These are phyloP conservation scores for Myotisia sp. DNA, from an alignment of 2,329 filamentous ascomycete species.

Conservation along the genomic window DNA sequence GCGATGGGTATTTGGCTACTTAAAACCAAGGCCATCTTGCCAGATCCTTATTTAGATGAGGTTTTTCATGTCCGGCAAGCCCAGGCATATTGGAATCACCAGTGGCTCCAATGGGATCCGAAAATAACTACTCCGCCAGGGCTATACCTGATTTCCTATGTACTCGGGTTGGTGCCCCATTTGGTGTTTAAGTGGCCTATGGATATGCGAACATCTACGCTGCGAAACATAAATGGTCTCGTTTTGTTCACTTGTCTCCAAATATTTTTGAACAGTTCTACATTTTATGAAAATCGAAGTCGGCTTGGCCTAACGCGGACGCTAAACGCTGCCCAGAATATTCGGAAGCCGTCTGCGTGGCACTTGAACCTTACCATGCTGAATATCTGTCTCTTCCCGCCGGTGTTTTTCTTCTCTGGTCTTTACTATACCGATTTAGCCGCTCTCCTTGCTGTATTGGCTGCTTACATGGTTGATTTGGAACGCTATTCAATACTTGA, in stretches of 20 bases:
- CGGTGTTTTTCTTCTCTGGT: conserved; percentile 89
- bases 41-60: conserved; percentile 45
- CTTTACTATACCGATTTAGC: conserved; percentile 90
- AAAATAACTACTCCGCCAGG: conserved; percentile 96
- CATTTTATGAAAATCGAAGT: too few relatives aligned
- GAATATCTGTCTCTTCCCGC: conserved; percentile 73
- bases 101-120: conserved; percentile 72
- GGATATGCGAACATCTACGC: conserved; percentile 20
- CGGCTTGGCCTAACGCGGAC: conserved; percentile 40
- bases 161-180: conserved; percentile 16
- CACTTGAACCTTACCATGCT: conserved; percentile 35
- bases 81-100: conserved; percentile 65
- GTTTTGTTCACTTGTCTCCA: conserved; percentile 27
- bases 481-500: conserved; percentile 17
- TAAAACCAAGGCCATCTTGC: conserved; percentile 36
- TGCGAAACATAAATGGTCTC: conserved; percentile 27
- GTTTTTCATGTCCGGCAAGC: conserved; percentile 68
- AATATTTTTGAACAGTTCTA: too few relatives aligned
- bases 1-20: conserved; percentile 25
- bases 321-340: conserved; percentile 34
- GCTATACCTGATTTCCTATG: conserved; percentile 48
- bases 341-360: conserved; percentile 7
- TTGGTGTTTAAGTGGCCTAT: conserved; percentile 19
- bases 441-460: conserved; percentile 61
- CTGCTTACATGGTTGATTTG: conserved; percentile 46